A percentile compares a stretch with the other conserved stretches of the same genome.
phyloP scores from a whole-genome alignment of 371 early-diverging fungal genomes.

The Blastocladiella emersonii region DNA sequence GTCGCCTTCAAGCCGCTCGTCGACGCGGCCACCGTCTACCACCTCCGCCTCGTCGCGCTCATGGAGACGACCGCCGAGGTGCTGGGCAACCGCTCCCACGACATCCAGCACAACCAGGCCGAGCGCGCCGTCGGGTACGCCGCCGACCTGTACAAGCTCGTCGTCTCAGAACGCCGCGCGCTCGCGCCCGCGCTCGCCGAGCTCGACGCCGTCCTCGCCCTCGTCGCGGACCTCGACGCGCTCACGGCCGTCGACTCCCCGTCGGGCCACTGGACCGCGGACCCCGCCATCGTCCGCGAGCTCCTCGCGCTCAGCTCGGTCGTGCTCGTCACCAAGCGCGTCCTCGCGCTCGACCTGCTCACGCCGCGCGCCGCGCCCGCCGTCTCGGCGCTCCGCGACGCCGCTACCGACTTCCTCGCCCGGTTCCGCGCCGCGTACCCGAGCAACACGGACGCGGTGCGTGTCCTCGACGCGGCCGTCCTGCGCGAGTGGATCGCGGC shows the following conservation, averaged over 20 bases:
- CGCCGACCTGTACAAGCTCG: neutral
- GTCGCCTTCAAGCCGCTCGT: neutral
- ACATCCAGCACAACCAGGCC: neutral
- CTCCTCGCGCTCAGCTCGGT: neutral
- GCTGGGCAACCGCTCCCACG: neutral
- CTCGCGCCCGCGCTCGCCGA: neutral
- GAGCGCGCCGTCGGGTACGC: slow-evolving; percentile 2
- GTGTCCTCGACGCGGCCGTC: neutral
- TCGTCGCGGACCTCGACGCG: neutral
- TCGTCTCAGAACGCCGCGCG: neutral
- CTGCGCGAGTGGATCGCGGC: neutral
- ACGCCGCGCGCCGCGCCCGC: neutral
- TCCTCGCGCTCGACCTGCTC: neutral
- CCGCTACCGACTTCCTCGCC: neutral
- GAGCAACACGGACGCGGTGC: neutral
- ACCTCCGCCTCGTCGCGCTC: neutral
- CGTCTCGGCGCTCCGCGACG: neutral
- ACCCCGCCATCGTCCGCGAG: neutral
- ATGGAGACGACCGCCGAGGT: neutral
- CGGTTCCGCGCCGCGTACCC: neutral
- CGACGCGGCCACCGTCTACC: neutral
- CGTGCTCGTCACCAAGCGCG: neutral
- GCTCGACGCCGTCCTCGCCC: neutral
- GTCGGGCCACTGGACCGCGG: neutral
- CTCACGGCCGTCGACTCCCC: no score